phyloP scores from a whole-genome alignment of 352 stramenopile genomes.

The Globisporangium rhizosaccharum region DNA sequence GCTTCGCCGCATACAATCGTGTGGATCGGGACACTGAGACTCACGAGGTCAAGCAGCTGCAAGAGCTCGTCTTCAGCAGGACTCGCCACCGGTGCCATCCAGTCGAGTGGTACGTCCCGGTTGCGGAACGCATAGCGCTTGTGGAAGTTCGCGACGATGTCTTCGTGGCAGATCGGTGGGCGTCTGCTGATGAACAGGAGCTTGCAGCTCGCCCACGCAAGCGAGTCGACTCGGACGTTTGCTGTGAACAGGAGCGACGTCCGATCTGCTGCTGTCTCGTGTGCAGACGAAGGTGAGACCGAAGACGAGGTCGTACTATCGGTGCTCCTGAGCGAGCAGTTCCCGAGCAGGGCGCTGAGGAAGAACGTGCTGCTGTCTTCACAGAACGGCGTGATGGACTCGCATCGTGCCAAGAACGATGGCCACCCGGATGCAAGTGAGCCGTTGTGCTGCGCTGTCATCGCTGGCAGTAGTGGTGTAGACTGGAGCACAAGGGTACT shows the following conservation, averaged over 20 bases:
- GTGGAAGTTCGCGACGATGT: constrained; percentile 5
- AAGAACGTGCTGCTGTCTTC: constrained; percentile 18
- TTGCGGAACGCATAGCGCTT: not conserved
- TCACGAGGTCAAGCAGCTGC: constrained; percentile 4
- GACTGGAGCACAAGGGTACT: constrained; percentile 18
- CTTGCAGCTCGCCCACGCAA: constrained; percentile 12
- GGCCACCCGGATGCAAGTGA: constrained; percentile 23
- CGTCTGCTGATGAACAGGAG: constrained; percentile 4
- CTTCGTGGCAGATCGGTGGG: constrained; percentile 2
- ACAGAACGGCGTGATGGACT: constrained; percentile 22
- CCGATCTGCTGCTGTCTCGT: not conserved
- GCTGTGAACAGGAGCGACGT: constrained; percentile 1
- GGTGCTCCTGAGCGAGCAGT: constrained; percentile 18
- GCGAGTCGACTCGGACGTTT: constrained; percentile 7
- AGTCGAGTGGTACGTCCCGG: not conserved
- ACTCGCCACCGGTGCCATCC: constrained; percentile 6
- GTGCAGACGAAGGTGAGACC: not conserved
- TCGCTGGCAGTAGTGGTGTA: constrained; percentile 12
- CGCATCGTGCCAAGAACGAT: constrained; percentile 26
- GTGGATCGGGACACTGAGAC: constrained; percentile 4
- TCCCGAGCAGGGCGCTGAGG: constrained; percentile 21
- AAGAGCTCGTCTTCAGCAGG: constrained; percentile 4
- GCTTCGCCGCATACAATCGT: not conserved
- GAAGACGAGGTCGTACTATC: too few relatives aligned
- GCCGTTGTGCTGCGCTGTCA: constrained; percentile 9